Conservation (phyloP, 1,284 basidiomycete genomes). For the Leccinum proliferum region DNA sequence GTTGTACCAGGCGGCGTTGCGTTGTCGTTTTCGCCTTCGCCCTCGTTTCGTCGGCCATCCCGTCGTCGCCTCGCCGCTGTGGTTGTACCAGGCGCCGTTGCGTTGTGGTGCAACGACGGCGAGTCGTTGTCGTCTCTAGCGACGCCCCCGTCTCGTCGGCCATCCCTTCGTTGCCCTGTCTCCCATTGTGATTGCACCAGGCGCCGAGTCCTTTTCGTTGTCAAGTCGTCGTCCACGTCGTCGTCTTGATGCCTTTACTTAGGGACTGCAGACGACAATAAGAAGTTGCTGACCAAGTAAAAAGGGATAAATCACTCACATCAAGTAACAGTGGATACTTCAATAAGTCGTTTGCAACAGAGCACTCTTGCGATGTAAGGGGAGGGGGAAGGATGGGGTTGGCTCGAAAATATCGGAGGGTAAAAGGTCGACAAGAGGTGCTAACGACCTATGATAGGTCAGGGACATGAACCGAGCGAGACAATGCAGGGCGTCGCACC, state of each 20-base stretch:
- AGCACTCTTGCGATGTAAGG: conserved; percentile 52
- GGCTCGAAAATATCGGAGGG: conserved; percentile 67
- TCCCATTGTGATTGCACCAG: too few species aligned
- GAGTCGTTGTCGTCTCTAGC: too few species aligned
- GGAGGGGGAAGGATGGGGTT: conserved; percentile 52
- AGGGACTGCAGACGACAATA: conserved; percentile 44
- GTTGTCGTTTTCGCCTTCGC: too few species aligned
- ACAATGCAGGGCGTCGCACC: conserved; percentile 42
- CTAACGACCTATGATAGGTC: conserved; percentile 65
- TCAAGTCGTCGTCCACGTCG: too few species aligned
- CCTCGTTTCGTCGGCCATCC: too few species aligned
- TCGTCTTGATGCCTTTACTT: conserved; percentile 61
- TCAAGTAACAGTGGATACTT: conserved; percentile 89
- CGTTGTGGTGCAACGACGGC: too few species aligned
- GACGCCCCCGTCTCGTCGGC: too few species aligned
- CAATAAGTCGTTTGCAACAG: conserved; percentile 42
- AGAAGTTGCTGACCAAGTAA: neutral
- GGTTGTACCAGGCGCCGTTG: too few species aligned
- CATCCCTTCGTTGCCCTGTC: too few species aligned
- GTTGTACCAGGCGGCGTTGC: too few species aligned
- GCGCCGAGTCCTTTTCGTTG: too few species aligned
- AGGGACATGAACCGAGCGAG: neutral
- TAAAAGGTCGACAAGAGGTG: conserved; percentile 79
- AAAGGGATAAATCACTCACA: conserved; percentile 51
- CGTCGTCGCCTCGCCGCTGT: too few species aligned